phyloP scores from a whole-genome alignment of 2,329 filamentous ascomycete genomes.

The Neurospora crassa region DNA sequence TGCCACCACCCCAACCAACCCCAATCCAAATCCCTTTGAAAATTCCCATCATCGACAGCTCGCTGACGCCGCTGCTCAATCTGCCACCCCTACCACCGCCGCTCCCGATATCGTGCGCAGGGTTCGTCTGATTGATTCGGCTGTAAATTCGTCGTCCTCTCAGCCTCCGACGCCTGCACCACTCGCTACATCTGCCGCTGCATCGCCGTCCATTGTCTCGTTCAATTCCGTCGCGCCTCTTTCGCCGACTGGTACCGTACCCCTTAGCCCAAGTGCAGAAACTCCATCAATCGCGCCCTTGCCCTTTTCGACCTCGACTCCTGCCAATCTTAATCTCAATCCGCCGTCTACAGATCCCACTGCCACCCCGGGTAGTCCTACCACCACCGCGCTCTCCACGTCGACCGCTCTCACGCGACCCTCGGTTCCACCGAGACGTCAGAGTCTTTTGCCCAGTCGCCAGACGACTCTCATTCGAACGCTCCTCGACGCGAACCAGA shows the following conservation, averaged over 20 bases:
- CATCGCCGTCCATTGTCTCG: not conserved
- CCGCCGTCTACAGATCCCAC: conserved; percentile 4
- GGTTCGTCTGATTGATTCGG: conserved; percentile 8
- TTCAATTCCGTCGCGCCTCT: not conserved
- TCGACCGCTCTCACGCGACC: conserved; percentile 20
- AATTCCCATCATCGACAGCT: not conserved
- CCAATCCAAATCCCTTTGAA: not conserved
- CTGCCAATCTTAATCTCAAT: not conserved
- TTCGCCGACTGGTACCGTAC: not conserved
- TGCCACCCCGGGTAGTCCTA: conserved; percentile 3
- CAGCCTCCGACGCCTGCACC: not conserved
- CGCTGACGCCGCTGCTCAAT: conserved; percentile 1
- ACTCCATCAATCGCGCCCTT: not conserved
- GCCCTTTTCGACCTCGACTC: not conserved
- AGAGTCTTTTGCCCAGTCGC: conserved; percentile 35
- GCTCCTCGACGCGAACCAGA: conserved; percentile 37
- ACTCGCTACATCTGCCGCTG: conserved; percentile 1
- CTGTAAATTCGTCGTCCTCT: conserved; percentile 3
- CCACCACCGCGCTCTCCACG: conserved; percentile 12
- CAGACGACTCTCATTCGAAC: conserved; percentile 41
- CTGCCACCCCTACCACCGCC: conserved; percentile 6
- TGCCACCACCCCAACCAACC: not conserved
- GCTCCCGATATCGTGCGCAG: conserved; percentile 6
- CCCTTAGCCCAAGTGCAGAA: not conserved
- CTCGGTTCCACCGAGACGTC: conserved; percentile 25